A percentile compares a stretch with the other conserved stretches of the same genome.
Evolutionary conservation across 257 asterid genomes (phyloP).

Genomic region (Ligustrum vulgare): DNA sequence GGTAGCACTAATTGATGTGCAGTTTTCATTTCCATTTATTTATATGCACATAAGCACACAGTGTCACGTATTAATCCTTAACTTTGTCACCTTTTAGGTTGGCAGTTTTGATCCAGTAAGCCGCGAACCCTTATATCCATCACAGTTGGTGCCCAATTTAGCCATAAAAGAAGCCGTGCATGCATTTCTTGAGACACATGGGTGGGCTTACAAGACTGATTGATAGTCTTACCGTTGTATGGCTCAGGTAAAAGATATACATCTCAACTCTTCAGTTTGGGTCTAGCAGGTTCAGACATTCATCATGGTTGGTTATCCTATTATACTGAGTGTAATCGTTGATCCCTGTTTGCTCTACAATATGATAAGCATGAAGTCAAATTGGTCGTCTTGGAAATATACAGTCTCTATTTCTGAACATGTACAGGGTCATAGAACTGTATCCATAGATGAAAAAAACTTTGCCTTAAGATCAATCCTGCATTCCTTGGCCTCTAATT

Average conservation of each 20-base stretch:
- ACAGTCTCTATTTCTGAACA: slow-evolving; percentile 18
- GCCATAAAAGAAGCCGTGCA: slow-evolving; percentile 95
- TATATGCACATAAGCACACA: neutral
- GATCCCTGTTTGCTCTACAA: slow-evolving; percentile 3
- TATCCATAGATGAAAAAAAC: slow-evolving; percentile 5
- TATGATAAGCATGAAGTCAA: slow-evolving; percentile 14
- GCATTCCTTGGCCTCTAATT: neutral
- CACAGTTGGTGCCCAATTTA: slow-evolving; percentile 77
- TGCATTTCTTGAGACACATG: slow-evolving; percentile 59
- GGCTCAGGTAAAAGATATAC: slow-evolving; percentile 19
- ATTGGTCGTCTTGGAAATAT: slow-evolving; percentile 22
- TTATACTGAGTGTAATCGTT: neutral
- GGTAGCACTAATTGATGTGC: slow-evolving; percentile 37
- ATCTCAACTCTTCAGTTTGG: neutral
- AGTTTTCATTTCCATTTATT: neutral
- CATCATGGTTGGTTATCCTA: neutral
- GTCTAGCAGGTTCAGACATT: slow-evolving; percentile 7
- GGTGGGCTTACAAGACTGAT: slow-evolving; percentile 82
- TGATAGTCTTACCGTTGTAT: slow-evolving; percentile 24
- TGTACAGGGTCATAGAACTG: slow-evolving; percentile 31
- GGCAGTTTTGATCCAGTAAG: slow-evolving; percentile 85
- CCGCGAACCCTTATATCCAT: slow-evolving; percentile 54
- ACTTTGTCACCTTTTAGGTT: slow-evolving; percentile 43
- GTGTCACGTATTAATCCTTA: slow-evolving; percentile 15
- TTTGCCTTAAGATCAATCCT: neutral